Base-by-base conservation (phyloP, 169 alveolate genomes). In the Eimeria sp. region DNA sequence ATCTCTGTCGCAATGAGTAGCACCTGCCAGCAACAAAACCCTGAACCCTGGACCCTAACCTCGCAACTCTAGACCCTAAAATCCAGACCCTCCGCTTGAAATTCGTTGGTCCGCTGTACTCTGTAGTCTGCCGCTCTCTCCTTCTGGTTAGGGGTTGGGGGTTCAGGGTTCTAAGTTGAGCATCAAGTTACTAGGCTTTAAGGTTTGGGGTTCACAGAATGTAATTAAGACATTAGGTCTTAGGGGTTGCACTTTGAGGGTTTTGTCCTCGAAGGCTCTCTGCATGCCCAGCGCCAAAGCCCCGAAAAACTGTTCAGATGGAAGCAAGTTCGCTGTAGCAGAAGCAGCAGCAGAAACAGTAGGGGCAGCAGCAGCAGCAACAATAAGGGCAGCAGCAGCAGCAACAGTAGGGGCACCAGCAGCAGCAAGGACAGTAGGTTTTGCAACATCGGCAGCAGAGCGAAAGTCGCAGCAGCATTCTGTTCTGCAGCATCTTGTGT, bases 211-310 rank as follows among this genome's bases (percentile, higher is more conserved):
- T 58, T 58, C 22, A 58, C 27, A 22, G 70, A 1, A 18, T 58
- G 4, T n/a, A 18, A 25, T 70, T 18, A 16, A 70, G 40, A 11
- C 10, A 25, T 58, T 58, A 58, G 70, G 70, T 14, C 22, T 1
- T 58, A 58, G 70, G 70, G 70, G 16, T 58, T 58, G 70, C 27
- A 70, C 80, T 27, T 70, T 70, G 47, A 70, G 80, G 27, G 80
- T 70, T 70, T 70, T 70, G 80, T 70, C 80, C 16, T n/a, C 80
- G 27, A 70, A 70, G 20, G 80, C 80, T 18, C 16, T 27, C 45
- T 27, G 80, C 80, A 70, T 25, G 40, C 47, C 18, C 45, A 70
- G 27, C 80, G 80, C 80, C 47, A 70, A 25, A 16, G 80, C 80
- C 80, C 27, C 40, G 27, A 70, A 70, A 40, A 70, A 70, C 47